Conservation (phyloP, 805 yeast genomes). For the Blastobotrys mokoenaii region DNA sequence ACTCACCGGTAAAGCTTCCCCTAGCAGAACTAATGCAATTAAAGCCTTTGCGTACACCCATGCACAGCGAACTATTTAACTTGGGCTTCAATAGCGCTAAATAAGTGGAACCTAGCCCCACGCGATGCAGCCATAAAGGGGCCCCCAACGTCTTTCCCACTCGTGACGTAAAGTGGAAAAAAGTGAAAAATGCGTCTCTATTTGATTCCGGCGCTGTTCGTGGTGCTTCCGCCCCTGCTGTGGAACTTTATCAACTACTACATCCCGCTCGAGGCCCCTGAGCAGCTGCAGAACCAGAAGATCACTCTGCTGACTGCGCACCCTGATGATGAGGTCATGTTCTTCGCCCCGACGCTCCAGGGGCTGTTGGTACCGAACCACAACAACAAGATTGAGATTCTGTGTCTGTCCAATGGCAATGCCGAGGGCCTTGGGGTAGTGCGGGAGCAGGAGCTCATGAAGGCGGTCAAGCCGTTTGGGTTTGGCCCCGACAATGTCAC, state of each 20-base stretch:
- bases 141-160: background rate
- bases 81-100: too few species aligned
- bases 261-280: slow-evolving; percentile 5
- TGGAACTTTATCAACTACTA: slow-evolving; percentile 8
- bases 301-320: slow-evolving; percentile 65
- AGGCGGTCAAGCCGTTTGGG: slow-evolving; percentile 49
- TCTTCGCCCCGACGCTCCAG: slow-evolving; percentile 72
- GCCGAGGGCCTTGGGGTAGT: slow-evolving; percentile 62
- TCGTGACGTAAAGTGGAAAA: background rate
- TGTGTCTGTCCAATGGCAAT: slow-evolving; percentile 74
- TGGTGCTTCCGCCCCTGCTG: slow-evolving; percentile 10
- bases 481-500: slow-evolving; percentile 34
- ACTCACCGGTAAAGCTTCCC: too few species aligned
- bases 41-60: too few species aligned
- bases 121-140: too few species aligned
- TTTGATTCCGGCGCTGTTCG: slow-evolving; percentile 9
- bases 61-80: too few species aligned
- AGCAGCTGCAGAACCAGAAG: slow-evolving; percentile 16
- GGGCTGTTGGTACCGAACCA: slow-evolving; percentile 45
- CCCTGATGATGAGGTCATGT: slow-evolving; percentile 99
- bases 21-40: too few species aligned
- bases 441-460: slow-evolving; percentile 51
- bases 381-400: slow-evolving; percentile 36
- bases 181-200: background rate
- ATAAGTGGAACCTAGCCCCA: too few species aligned